phyloP scores from a whole-genome alignment of 768 basidiomycete genomes.

The Suillus subalutaceus region DNA sequence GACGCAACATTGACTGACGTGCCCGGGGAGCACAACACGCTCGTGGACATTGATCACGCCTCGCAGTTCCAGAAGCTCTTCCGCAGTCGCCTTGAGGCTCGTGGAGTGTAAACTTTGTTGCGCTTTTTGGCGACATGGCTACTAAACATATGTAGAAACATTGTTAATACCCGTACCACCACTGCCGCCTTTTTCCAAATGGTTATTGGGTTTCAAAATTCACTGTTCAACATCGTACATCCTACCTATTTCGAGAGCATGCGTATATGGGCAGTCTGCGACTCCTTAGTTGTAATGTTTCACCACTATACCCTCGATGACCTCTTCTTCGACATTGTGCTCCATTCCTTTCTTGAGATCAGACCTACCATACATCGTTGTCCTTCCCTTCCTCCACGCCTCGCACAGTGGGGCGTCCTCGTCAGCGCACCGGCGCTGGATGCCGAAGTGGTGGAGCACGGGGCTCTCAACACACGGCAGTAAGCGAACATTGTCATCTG shows the following conservation, averaged over 20 bases:
- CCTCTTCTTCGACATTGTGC: slow-evolving; percentile 47
- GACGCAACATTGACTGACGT: slow-evolving; percentile 29
- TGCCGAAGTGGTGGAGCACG: too few relatives aligned
- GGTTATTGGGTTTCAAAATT: background rate
- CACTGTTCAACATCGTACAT: background rate
- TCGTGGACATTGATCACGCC: slow-evolving; percentile 35
- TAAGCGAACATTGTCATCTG: too few relatives aligned
- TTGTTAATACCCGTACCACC: background rate
- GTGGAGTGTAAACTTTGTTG: slow-evolving; percentile 21
- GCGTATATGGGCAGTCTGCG: too few relatives aligned
- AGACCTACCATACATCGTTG: slow-evolving; percentile 43
- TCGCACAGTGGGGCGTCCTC: slow-evolving; percentile 41
- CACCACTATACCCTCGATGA: slow-evolving; percentile 36
- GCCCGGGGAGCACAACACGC: slow-evolving; percentile 32
- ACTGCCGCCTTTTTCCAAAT: background rate
- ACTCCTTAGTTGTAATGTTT: too few relatives aligned
- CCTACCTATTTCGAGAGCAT: background rate
- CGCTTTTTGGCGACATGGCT: background rate
- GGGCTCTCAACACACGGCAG: too few relatives aligned
- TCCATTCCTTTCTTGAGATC: slow-evolving; percentile 35
- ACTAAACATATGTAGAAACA: background rate
- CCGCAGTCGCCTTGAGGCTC: slow-evolving; percentile 27
- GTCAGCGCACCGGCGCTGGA: too few relatives aligned
- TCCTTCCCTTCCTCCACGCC: slow-evolving; percentile 43
- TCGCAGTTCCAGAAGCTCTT: slow-evolving; percentile 33